These are phyloP conservation scores for Zanthoxylum bungeanum DNA, from an alignment of 345 rosid genomes.

Conservation along the genomic window DNA sequence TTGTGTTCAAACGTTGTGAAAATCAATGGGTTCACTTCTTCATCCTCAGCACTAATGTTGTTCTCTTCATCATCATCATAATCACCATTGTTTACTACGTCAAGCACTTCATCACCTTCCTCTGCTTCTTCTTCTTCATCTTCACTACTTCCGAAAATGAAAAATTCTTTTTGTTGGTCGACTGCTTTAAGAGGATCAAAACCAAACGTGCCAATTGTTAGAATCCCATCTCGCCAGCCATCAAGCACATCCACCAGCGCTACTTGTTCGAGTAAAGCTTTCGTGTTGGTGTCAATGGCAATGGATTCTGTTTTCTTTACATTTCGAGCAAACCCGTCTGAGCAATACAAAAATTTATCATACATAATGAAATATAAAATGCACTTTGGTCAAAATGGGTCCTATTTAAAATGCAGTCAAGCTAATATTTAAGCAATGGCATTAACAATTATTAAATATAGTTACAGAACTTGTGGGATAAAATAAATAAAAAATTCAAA, in stretches of 20 bases:
- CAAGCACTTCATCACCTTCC: constrained; percentile 20
- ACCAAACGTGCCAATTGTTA: constrained; percentile 90
- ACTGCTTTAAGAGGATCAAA: constrained; percentile 53
- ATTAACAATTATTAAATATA: no score
- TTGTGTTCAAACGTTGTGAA: constrained; percentile 25
- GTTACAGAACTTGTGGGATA: no score
- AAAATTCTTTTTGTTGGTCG: constrained; percentile 26
- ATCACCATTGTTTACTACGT: not conserved
- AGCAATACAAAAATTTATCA: constrained; percentile 4
- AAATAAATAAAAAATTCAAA: constrained; percentile 16
- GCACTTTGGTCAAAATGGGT: no score
- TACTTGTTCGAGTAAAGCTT: constrained; percentile 62
- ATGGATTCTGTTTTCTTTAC: constrained; percentile 51
- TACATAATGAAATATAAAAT: no score
- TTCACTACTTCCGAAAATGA: constrained; percentile 24
- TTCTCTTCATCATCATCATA: constrained; percentile 4
- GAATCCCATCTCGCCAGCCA: constrained; percentile 76
- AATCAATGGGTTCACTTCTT: constrained; percentile 69
- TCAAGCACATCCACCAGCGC: constrained; percentile 67
- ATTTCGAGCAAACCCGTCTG: constrained; percentile 44
- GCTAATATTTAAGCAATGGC: not conserved
- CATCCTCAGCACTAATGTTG: constrained; percentile 19
- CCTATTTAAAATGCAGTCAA: not conserved
- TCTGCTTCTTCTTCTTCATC: constrained; percentile 26
- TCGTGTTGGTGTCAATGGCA: constrained; percentile 51